Conservation (phyloP, 805 yeast species). For the Kluyveromyces siamensis region DNA sequence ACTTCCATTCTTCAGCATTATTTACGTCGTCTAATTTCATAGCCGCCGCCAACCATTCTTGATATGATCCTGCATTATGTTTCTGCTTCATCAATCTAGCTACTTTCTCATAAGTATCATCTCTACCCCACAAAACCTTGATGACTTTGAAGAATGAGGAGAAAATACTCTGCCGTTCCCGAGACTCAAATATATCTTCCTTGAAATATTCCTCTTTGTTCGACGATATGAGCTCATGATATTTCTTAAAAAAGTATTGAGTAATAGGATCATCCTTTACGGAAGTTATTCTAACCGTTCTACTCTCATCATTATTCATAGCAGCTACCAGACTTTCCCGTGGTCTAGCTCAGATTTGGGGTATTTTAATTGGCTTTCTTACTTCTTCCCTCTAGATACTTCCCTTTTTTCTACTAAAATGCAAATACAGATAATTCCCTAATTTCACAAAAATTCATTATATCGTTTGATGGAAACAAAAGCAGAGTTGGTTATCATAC, state of each 20-base stretch:
- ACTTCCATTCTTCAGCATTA: conserved; percentile 68
- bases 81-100: conserved; percentile 35
- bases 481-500: no score
- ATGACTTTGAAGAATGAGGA: neutral
- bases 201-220: neutral
- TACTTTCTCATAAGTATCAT: conserved; percentile 30
- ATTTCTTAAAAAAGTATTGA: conserved; percentile 15
- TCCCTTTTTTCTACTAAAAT: neutral
- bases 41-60: conserved; percentile 63
- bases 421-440: neutral
- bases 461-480: no score
- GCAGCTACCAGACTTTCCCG: neutral
- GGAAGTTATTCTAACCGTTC: neutral
- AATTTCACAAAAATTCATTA: no score
- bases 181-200: neutral
- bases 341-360: neutral
- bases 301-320: neutral
- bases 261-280: conserved; percentile 16
- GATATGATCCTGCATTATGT: conserved; percentile 41
- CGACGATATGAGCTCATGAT: conserved; percentile 10
- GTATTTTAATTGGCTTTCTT: no score
- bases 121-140: conserved; percentile 9
- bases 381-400: no score
- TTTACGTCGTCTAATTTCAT: conserved; percentile 53
- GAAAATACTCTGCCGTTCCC: neutral